Evolutionary conservation across 169 alveolate genomes (phyloP).

Genomic region (Eimeria brunetti): DNA sequence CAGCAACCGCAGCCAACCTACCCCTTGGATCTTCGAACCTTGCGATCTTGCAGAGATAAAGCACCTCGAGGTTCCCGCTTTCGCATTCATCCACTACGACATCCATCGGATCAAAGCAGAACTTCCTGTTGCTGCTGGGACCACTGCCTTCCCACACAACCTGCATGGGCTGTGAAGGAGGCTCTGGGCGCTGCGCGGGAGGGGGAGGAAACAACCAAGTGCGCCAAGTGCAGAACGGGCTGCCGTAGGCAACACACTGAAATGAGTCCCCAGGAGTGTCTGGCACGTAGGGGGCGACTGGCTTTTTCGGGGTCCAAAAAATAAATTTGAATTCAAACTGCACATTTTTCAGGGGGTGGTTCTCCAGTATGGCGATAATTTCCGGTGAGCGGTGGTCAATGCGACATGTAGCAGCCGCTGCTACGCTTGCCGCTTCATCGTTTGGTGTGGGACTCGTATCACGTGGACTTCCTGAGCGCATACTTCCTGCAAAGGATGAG

Average conservation of each 20-base stretch:
- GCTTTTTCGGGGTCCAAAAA: constrained; percentile 45
- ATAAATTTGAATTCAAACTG: constrained; percentile 76
- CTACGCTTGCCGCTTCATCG: constrained; percentile 47
- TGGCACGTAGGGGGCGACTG: constrained; percentile 55
- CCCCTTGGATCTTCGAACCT: constrained; percentile 76
- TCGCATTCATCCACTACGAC: constrained; percentile 71
- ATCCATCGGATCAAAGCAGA: constrained; percentile 74
- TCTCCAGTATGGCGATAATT: constrained; percentile 47
- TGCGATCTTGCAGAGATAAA: constrained; percentile 71
- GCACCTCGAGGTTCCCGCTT: constrained; percentile 64
- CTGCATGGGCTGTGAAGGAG: constrained; percentile 32
- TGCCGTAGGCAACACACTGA: constrained; percentile 57
- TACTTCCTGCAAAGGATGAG: background rate
- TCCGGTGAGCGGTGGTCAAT: constrained; percentile 58
- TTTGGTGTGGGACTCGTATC: background rate
- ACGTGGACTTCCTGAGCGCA: background rate
- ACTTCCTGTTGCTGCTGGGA: constrained; percentile 67
- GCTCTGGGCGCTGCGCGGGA: constrained; percentile 64
- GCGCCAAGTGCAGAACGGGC: constrained; percentile 74
- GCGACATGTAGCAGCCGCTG: constrained; percentile 67
- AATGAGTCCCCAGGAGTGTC: constrained; percentile 62
- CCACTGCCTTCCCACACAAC: constrained; percentile 79
- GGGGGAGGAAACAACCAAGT: constrained; percentile 79
- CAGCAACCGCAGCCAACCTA: background rate
- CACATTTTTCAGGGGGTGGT: constrained; percentile 56